phyloP scores from a whole-genome alignment of 495 filamentous ascomycete genomes.

The Lasiosphaeriaceae sp. region DNA sequence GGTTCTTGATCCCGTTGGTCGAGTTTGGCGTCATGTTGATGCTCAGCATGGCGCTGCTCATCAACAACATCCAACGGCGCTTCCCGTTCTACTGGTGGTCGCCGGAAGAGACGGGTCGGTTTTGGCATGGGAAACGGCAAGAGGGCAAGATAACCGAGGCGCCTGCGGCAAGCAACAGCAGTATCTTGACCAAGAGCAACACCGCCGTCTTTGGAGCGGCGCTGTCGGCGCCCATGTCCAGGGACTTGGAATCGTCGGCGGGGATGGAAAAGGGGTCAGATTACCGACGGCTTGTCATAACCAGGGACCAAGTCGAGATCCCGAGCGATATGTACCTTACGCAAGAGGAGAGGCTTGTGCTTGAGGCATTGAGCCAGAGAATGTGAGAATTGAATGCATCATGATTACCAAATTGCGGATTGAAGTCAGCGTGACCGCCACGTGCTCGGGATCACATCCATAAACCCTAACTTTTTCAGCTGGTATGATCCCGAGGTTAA shows the following conservation, averaged over 20 bases:
- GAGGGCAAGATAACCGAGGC: not conserved
- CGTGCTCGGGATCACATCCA: no score
- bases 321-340: slow-evolving; percentile 35
- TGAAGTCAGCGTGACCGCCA: no score
- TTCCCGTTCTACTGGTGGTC: slow-evolving; percentile 83
- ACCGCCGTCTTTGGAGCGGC: not conserved
- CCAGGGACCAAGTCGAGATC: slow-evolving; percentile 26
- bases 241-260: slow-evolving; percentile 1
- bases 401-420: no score
- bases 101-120: slow-evolving; percentile 37
- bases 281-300: slow-evolving; percentile 25
- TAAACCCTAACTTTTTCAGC: no score
- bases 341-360: slow-evolving; percentile 35
- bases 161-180: not conserved
- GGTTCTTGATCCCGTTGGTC: slow-evolving; percentile 68
- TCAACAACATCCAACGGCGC: slow-evolving; percentile 73
- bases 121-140: slow-evolving; percentile 15
- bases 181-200: not conserved
- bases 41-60: slow-evolving; percentile 58
- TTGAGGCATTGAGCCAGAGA: slow-evolving; percentile 37
- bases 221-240: not conserved
- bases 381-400: no score
- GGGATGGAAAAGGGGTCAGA: slow-evolving; percentile 6
- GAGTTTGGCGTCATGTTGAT: slow-evolving; percentile 63
- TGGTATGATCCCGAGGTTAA: no score